phyloP scores from a whole-genome alignment of 202 grass and related monocot species.

The Elaeis oleifera region DNA sequence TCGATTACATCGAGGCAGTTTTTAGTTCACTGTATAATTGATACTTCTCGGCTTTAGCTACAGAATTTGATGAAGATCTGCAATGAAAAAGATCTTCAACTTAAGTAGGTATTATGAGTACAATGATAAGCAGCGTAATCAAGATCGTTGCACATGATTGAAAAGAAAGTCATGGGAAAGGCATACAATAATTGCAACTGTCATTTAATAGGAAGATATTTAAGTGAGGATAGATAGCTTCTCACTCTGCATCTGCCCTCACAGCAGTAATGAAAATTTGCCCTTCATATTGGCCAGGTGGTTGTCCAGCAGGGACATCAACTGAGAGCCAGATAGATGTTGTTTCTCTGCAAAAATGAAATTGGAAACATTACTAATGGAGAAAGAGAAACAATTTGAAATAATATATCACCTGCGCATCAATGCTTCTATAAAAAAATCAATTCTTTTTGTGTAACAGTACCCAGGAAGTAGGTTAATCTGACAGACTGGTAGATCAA shows the following conservation, averaged over 20 bases:
- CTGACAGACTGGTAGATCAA: conserved; percentile 56
- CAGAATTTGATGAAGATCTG: conserved; percentile 44
- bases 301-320: conserved; percentile 68
- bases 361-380: conserved; percentile 4
- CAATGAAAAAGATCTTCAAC: conserved; percentile 16
- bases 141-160: conserved; percentile 19
- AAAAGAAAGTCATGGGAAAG: conserved; percentile 3
- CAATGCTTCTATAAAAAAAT: background rate
- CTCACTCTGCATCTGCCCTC: conserved; percentile 61
- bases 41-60: conserved; percentile 66
- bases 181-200: conserved; percentile 15
- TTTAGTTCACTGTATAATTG: conserved; percentile 63
- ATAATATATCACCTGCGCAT: conserved; percentile 1
- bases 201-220: too few relatives aligned
- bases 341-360: conserved; percentile 67
- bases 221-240: conserved; percentile 14
- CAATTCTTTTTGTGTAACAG: conserved; percentile 18
- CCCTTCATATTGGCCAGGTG: conserved; percentile 83
- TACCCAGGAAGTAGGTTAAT: conserved; percentile 90
- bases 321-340: conserved; percentile 81
- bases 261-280: conserved; percentile 72
- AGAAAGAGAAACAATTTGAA: background rate
- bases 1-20: conserved; percentile 58
- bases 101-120: conserved; percentile 4
- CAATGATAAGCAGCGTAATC: conserved; percentile 13